phyloP scores from a whole-genome alignment of 2,329 filamentous ascomycete genomes.

The Dothidotthia symphoricarpi region DNA sequence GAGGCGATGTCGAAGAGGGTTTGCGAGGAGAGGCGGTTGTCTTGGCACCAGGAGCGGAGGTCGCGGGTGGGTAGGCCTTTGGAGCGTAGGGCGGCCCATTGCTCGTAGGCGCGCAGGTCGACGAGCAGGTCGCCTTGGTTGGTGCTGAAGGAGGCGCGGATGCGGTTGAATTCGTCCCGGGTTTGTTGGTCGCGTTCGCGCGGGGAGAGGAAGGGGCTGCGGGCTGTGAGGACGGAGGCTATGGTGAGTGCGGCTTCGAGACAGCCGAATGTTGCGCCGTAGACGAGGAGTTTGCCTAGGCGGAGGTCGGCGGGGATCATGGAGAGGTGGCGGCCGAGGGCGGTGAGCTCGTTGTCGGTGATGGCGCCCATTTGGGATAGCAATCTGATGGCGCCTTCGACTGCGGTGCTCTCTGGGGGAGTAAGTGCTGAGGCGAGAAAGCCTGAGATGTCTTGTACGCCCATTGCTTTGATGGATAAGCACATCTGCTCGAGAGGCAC shows the following conservation, averaged over 20 bases:
- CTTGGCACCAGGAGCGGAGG: slow-evolving; percentile 74
- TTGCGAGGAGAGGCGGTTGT: slow-evolving; percentile 79
- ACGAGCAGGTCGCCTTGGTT: slow-evolving; percentile 86
- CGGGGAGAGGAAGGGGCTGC: slow-evolving; percentile 82
- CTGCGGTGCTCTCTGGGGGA: slow-evolving; percentile 79
- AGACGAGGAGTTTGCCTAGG: slow-evolving; percentile 92
- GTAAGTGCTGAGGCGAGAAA: slow-evolving; percentile 88
- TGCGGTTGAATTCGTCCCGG: slow-evolving; percentile 76
- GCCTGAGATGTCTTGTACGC: slow-evolving; percentile 72
- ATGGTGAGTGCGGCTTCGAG: slow-evolving; percentile 86
- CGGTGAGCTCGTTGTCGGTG: slow-evolving; percentile 81
- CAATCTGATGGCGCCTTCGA: slow-evolving; percentile 78
- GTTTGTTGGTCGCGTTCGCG: slow-evolving; percentile 79
- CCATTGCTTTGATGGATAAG: slow-evolving; percentile 93
- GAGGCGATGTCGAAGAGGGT: slow-evolving; percentile 85
- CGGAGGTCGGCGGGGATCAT: slow-evolving; percentile 92
- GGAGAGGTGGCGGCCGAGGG: slow-evolving; percentile 86
- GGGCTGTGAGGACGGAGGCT: slow-evolving; percentile 85
- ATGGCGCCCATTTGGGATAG: slow-evolving; percentile 84
- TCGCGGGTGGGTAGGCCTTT: slow-evolving; percentile 58
- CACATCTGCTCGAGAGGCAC: slow-evolving; percentile 94
- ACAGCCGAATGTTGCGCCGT: slow-evolving; percentile 89
- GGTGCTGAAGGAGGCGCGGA: slow-evolving; percentile 69
- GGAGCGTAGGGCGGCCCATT: slow-evolving; percentile 70
- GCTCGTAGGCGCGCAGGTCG: slow-evolving; percentile 78